Conservation (phyloP, 2,329 filamentous ascomycete genomes). For the Periglandula ipomoeae region DNA sequence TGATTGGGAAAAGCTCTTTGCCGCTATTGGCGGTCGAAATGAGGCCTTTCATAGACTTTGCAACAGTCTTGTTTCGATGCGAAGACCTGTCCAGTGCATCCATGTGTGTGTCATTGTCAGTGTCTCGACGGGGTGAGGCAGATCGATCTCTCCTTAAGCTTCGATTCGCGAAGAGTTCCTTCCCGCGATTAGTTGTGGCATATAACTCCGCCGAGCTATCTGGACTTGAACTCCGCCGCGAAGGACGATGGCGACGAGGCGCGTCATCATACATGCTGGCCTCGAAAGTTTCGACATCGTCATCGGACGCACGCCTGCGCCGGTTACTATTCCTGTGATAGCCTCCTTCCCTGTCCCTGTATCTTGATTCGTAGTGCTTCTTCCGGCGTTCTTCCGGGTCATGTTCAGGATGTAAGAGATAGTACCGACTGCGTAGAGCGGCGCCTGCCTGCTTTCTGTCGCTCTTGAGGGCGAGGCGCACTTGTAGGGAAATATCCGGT, state of each 20-base stretch:
- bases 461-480: conserved; percentile 63
- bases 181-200: conserved; percentile 35
- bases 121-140: conserved; percentile 38
- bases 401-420: conserved; percentile 82
- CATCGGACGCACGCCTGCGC: conserved; percentile 32
- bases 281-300: conserved; percentile 52
- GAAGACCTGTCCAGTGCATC: conserved; percentile 21
- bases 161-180: conserved; percentile 53
- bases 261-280: conserved; percentile 78
- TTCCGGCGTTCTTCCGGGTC: conserved; percentile 68
- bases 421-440: conserved; percentile 76
- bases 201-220: conserved; percentile 21
- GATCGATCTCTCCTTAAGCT: conserved; percentile 35
- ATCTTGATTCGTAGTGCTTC: conserved; percentile 49
- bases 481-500: conserved; percentile 58
- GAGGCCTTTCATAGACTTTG: conserved; percentile 25
- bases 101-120: conserved; percentile 32
- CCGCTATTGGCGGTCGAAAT: conserved; percentile 20
- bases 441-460: conserved; percentile 79
- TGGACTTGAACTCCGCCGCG: conserved; percentile 16
- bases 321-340: conserved; percentile 21
- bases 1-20: conserved; percentile 32
- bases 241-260: conserved; percentile 22
- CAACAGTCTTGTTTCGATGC: conserved; percentile 25
- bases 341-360: conserved; percentile 47